phyloP scores from a whole-genome alignment of 331 rosid genomes.

The Telfairia occidentalis region DNA sequence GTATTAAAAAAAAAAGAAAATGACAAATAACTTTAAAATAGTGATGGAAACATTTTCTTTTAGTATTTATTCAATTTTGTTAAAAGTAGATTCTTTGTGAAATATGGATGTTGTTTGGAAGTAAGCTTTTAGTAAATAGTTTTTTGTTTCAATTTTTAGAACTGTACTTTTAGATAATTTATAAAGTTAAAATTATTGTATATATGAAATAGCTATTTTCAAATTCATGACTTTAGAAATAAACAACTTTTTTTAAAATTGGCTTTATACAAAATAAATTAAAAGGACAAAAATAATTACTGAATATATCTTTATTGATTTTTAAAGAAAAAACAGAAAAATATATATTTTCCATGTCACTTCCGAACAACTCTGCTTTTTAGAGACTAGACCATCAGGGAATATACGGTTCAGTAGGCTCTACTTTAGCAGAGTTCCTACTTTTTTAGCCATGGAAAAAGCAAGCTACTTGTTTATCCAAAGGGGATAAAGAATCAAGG shows the following conservation, averaged over 20 bases:
- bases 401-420: conserved; percentile 5
- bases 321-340: not conserved
- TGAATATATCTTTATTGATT: not conserved
- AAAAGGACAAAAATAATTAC: not conserved
- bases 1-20: not conserved
- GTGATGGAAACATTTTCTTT: not conserved
- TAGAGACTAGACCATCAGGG: not conserved
- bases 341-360: not conserved
- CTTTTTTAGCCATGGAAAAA: not conserved
- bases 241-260: not conserved
- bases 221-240: not conserved
- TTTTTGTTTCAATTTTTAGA: not conserved
- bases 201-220: not conserved
- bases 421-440: not conserved
- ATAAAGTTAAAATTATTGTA: not conserved
- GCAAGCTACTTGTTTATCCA: not conserved
- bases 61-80: not conserved
- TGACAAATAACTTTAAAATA: not conserved
- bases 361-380: not conserved
- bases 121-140: not conserved
- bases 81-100: not conserved
- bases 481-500: not conserved
- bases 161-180: not conserved
- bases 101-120: not conserved
- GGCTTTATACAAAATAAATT: not conserved